These are phyloP conservation scores for Microthlaspi erraticum DNA, from an alignment of 345 rosid genomes.

Conservation along the genomic window DNA sequence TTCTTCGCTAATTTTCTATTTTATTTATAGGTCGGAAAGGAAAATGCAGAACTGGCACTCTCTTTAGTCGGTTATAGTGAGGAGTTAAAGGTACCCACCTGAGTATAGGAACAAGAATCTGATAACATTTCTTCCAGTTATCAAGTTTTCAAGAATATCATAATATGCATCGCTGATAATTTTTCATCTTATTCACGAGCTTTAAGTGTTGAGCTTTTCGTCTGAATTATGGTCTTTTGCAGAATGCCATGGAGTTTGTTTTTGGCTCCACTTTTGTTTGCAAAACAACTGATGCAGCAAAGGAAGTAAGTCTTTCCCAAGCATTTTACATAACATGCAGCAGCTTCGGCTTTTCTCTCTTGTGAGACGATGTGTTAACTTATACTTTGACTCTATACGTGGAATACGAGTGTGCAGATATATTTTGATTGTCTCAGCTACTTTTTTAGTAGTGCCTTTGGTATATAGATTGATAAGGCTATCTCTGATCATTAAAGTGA, in stretches of 20 bases:
- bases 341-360: constrained; percentile 10
- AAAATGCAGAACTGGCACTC: constrained; percentile 88
- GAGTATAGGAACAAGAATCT: constrained; percentile 13
- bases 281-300: constrained; percentile 81
- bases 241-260: constrained; percentile 93
- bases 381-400: neutral
- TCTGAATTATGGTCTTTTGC: constrained; percentile 45
- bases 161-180: constrained; percentile 7
- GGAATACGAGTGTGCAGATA: constrained; percentile 15
- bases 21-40: constrained; percentile 80
- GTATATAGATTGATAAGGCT: constrained; percentile 21
- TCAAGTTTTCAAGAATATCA: constrained; percentile 24
- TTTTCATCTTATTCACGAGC: constrained; percentile 10
- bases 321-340: constrained; percentile 15
- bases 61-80: constrained; percentile 83
- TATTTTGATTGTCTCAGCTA: constrained; percentile 19
- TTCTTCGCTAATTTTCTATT: constrained; percentile 15
- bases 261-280: constrained; percentile 97
- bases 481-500: constrained; percentile 16
- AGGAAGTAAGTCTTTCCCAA: constrained; percentile 65
- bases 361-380: neutral
- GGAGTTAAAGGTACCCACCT: constrained; percentile 66
- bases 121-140: constrained; percentile 29
- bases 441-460: constrained; percentile 11
- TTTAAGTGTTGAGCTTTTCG: constrained; percentile 1